These are phyloP conservation scores for Eragrostis tef DNA, from an alignment of 202 grass and related monocot genomes.

Conservation along the genomic window DNA sequence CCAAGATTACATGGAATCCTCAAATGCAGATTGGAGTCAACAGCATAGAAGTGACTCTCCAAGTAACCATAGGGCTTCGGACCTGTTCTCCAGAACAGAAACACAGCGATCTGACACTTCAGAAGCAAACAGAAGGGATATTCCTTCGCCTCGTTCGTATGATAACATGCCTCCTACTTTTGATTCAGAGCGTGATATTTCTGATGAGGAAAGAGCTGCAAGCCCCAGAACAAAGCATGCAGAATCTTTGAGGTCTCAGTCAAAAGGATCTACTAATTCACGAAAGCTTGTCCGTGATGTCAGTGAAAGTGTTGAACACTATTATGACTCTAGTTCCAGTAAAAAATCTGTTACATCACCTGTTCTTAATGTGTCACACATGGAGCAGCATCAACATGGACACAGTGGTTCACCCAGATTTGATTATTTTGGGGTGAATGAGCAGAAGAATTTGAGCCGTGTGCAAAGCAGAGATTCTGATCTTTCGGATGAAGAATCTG, in stretches of 20 bases:
- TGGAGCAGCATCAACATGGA: slow-evolving; percentile 17
- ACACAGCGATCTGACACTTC: slow-evolving; percentile 32
- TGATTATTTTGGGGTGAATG: slow-evolving; percentile 30
- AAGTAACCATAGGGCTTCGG: slow-evolving; percentile 42
- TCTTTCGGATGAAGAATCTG: slow-evolving; percentile 47
- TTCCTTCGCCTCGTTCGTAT: slow-evolving; percentile 42
- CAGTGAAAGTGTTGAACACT: slow-evolving; percentile 39
- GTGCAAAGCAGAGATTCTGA: slow-evolving; percentile 47
- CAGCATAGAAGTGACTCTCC: slow-evolving; percentile 50
- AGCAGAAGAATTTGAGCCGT: slow-evolving; percentile 9
- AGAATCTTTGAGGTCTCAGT: slow-evolving; percentile 45
- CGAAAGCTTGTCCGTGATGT: slow-evolving; percentile 20
- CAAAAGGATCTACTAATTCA: slow-evolving; percentile 44
- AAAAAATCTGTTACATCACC: slow-evolving; percentile 37
- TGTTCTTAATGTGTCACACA: slow-evolving; percentile 38
- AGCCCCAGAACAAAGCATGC: slow-evolving; percentile 7
- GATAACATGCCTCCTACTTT: slow-evolving; percentile 61
- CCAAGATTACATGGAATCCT: slow-evolving; percentile 40
- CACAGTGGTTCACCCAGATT: slow-evolving; percentile 17
- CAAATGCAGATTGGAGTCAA: slow-evolving; percentile 45
- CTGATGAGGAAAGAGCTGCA: slow-evolving; percentile 53
- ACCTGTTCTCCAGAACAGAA: slow-evolving; percentile 50
- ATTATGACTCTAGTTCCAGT: slow-evolving; percentile 44
- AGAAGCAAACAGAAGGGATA: slow-evolving; percentile 49
- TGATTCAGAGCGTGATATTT: slow-evolving; percentile 74